Evolutionary conservation across 2,329 filamentous ascomycete species (phyloP), one percentile per base, ranked within the genome.

Genomic region (Biscogniauxia marginata): DNA sequence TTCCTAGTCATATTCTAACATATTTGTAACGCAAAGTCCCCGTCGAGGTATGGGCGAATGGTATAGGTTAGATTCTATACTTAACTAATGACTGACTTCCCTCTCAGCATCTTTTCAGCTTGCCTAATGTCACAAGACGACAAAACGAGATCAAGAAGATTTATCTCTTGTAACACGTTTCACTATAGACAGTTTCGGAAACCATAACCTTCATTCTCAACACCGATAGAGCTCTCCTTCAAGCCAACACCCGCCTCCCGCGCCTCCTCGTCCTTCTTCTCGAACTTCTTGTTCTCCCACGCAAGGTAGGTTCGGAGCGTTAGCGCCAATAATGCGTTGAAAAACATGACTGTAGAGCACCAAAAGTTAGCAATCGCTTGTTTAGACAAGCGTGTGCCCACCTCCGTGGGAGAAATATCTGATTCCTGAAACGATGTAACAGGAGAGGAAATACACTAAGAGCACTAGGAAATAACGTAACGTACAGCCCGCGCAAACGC

Each of bases 281-380:
- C 71, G 23, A 75, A 71, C 56, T 53, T 54, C 49, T 55, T 64
- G 54, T 75, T 75, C 66, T 71, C 68, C 64, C 60, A 60, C 3
- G 54, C 66, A 39, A 75, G 68, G 57, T 70, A 71, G 24, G 64
- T 61, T 23, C 73, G 64, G 48, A 75, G 63, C 1, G 53, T 20
- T 1, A 75, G 30, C 2, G 73, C 68, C 24, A 77, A 60, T 11
- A 74, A 13, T 0, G 71, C 74, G 48, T 74, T 76, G 60, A 76
- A 70, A 51, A 76, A 73, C 71, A 77, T 74, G 47, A 77, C 76
- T 3, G 59, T 61, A 7, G 58, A 59, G 46, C 57, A 60, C 3
- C 30, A 39, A 4, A 11, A 39, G 30, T 39, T 39, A 39, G 30
- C n/a, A 39, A 11, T 6, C 13, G 9, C 3, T 5, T n/a, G n/a